These are phyloP conservation scores for Yamadazyma scolyti DNA, from an alignment of 805 yeast genomes.

Conservation along the genomic window DNA sequence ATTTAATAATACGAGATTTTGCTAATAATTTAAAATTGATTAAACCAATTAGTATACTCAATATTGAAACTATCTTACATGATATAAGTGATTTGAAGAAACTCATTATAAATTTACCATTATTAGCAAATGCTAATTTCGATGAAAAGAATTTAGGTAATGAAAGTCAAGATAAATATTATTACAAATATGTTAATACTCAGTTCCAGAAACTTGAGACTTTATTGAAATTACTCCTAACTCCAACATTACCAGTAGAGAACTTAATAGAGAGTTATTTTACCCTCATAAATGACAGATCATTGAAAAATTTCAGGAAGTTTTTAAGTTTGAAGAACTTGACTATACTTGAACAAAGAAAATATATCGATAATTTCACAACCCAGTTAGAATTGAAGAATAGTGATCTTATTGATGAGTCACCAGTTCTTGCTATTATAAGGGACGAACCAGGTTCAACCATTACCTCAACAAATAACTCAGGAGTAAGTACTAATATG, in stretches of 20 bases:
- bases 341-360: conserved; percentile 19
- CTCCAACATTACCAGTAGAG: conserved; percentile 58
- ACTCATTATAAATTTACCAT: conserved; percentile 44
- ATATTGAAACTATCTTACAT: conserved; percentile 75
- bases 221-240: conserved; percentile 64
- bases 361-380: conserved; percentile 35
- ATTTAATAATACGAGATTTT: conserved; percentile 54
- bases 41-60: conserved; percentile 63
- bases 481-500: not conserved
- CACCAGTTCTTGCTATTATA: conserved; percentile 28
- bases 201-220: conserved; percentile 49
- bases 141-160: conserved; percentile 7
- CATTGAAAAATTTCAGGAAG: conserved; percentile 59
- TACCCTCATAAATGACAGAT: conserved; percentile 61
- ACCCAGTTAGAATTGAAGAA: conserved; percentile 27
- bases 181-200: conserved; percentile 39
- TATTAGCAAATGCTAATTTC: conserved; percentile 35
- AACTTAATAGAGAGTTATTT: conserved; percentile 64
- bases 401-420: conserved; percentile 23
- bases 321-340: conserved; percentile 63
- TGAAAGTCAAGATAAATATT: conserved; percentile 17
- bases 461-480: conserved; percentile 1
- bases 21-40: conserved; percentile 54
- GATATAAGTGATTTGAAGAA: conserved; percentile 68
- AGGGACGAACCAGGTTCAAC: conserved; percentile 17